These are phyloP conservation scores for Yamadazyma phyllophila DNA, from an alignment of 805 yeast genomes.

Conservation along the genomic window DNA sequence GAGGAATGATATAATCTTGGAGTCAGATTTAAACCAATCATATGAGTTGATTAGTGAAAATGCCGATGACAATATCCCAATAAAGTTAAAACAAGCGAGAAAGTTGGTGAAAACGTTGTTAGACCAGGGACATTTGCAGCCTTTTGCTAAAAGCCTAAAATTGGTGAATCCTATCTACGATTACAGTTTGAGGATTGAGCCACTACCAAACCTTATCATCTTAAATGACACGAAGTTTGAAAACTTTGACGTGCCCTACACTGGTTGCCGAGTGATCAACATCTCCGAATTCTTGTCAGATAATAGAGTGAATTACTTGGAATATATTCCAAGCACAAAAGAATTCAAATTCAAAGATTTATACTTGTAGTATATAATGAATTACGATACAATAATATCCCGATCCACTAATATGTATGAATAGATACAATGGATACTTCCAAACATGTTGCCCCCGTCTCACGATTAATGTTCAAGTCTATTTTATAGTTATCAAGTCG, in stretches of 20 bases:
- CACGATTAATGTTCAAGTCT: too few species aligned
- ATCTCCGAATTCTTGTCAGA: conserved; percentile 54
- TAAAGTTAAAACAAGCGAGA: conserved; percentile 57
- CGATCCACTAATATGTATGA: background rate
- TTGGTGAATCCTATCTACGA: conserved; percentile 73
- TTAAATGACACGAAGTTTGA: conserved; percentile 74
- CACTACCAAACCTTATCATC: conserved; percentile 65
- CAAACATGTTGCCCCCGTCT: too few species aligned
- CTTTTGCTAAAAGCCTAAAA: conserved; percentile 60
- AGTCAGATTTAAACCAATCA: conserved; percentile 29
- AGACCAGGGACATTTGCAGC: conserved; percentile 87
- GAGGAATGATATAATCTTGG: conserved; percentile 62
- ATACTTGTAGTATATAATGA: conserved; percentile 9
- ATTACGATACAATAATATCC: conserved; percentile 1
- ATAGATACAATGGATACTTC: too few species aligned
- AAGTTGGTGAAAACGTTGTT: conserved; percentile 75
- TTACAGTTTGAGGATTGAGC: conserved; percentile 65
- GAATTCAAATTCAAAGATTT: conserved; percentile 17
- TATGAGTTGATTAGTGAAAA: conserved; percentile 15
- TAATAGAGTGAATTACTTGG: conserved; percentile 59
- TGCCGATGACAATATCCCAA: conserved; percentile 27
- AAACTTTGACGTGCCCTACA: conserved; percentile 69
- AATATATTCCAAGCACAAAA: conserved; percentile 62
- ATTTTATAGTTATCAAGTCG: conserved; percentile 1
- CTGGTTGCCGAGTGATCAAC: conserved; percentile 78